Evolutionary conservation across 2,329 filamentous ascomycete genomes (phyloP).

Genomic region (Penicillium glabrum): DNA sequence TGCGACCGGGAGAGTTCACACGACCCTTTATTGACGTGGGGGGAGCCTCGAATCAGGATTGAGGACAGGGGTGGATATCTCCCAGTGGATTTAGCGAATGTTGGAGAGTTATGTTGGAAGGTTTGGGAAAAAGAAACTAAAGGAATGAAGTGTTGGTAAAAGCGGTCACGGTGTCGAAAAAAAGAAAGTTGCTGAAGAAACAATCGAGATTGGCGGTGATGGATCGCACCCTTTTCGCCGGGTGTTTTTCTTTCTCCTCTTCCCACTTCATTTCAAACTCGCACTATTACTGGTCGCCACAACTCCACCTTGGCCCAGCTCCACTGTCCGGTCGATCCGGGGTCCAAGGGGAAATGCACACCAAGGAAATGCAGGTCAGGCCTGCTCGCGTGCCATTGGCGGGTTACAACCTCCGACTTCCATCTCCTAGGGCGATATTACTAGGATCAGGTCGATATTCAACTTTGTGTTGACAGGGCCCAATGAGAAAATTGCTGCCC

Average conservation of each 20-base stretch:
- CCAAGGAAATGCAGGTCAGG: not conserved
- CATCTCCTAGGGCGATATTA: not conserved
- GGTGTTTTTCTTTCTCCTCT: not conserved
- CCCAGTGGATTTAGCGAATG: conserved; percentile 2
- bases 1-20: conserved; percentile 15
- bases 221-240: not conserved
- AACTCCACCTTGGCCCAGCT: conserved; percentile 11
- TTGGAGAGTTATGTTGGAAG: conserved; percentile 5
- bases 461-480: not conserved
- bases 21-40: conserved; percentile 10
- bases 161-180: not conserved
- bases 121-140: not conserved
- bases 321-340: conserved; percentile 26
- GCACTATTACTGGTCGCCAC: conserved; percentile 16
- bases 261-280: not conserved
- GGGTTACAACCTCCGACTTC: conserved; percentile 17
- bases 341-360: conserved; percentile 11
- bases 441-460: not conserved
- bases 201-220: not conserved
- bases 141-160: not conserved
- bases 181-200: conserved; percentile 1
- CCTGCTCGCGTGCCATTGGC: conserved; percentile 12
- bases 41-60: not conserved
- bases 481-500: not conserved
- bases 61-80: not conserved